Evolutionary conservation across 192 early-diverging fungal genomes (phyloP).

Genomic region (Coemansia sp.): DNA sequence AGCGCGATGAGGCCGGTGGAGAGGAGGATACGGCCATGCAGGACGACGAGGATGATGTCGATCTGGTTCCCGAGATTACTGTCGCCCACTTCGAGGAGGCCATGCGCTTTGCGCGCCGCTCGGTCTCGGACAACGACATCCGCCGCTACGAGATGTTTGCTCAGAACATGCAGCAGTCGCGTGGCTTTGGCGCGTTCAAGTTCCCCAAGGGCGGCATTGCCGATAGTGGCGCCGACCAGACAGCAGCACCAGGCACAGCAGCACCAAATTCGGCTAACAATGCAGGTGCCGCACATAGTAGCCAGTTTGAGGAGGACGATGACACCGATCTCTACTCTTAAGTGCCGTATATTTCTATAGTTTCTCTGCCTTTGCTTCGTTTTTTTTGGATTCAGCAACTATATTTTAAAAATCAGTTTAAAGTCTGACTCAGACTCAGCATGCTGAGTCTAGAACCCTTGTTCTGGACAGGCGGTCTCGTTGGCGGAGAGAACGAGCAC

Average conservation of each 20-base stretch:
- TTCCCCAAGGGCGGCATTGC: conserved; percentile 75
- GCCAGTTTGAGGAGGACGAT: conserved; percentile 54
- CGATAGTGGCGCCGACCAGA: conserved; percentile 19
- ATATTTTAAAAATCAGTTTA: no score
- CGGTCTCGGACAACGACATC: conserved; percentile 94
- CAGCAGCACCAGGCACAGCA: conserved; percentile 6
- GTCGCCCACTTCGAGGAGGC: conserved; percentile 98
- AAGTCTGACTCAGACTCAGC: no score
- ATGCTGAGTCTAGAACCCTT: no score
- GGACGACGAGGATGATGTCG: conserved; percentile 73
- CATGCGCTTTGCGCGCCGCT: conserved; percentile 96
- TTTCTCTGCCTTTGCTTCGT: background rate
- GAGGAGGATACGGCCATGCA: conserved; percentile 79
- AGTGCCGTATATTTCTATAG: background rate
- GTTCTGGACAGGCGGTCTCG: no score
- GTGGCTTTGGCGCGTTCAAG: conserved; percentile 95
- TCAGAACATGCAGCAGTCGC: conserved; percentile 94
- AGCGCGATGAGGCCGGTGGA: conserved; percentile 71
- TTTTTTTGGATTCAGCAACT: no score
- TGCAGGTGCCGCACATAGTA: conserved; percentile 4
- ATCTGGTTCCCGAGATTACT: conserved; percentile 91
- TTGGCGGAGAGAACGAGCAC: no score
- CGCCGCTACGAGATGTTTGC: conserved; percentile 99
- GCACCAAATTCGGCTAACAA: conserved; percentile 10
- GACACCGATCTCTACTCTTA: conserved; percentile 58